phyloP scores from a whole-genome alignment of 495 filamentous ascomycete species.

The Schizothecium vesticola region DNA sequence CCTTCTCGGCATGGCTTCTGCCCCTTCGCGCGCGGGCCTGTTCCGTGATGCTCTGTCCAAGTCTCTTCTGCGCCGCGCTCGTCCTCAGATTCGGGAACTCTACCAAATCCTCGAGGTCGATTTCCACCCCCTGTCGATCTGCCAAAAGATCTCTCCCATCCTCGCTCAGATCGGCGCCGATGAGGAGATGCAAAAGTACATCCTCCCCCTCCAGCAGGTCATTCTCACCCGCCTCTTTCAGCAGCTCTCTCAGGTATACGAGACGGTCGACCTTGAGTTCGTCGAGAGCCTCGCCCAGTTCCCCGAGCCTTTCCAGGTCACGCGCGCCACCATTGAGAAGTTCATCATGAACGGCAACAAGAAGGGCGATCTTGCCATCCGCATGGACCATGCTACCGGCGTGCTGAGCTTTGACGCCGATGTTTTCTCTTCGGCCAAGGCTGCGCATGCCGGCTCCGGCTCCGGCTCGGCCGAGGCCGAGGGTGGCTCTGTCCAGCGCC shows the following conservation, averaged over 20 bases:
- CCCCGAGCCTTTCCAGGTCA: constrained; percentile 94
- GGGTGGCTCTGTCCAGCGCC: constrained; percentile 77
- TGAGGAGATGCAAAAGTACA: constrained; percentile 94
- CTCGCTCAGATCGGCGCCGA: constrained; percentile 89
- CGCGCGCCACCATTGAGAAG: constrained; percentile 89
- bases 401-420: constrained; percentile 96
- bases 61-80: constrained; percentile 82
- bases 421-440: constrained; percentile 95
- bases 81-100: constrained; percentile 88
- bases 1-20: constrained; percentile 83
- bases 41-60: constrained; percentile 96
- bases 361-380: constrained; percentile 96
- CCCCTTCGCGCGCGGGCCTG: constrained; percentile 81
- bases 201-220: constrained; percentile 91
- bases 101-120: constrained; percentile 99
- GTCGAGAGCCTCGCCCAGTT: constrained; percentile 93
- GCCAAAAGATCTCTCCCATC: constrained; percentile 98
- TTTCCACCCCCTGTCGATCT: constrained; percentile 97
- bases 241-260: constrained; percentile 98
- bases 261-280: constrained; percentile 91
- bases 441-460: constrained; percentile 75
- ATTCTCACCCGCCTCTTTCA: constrained; percentile 97
- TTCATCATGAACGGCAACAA: constrained; percentile 99
- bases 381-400: constrained; percentile 89
- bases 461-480: constrained; percentile 88